A percentile compares a stretch with the other conserved stretches of the same genome.
phyloP scores from a whole-genome alignment of 2,329 filamentous ascomycete species.

The Colletotrichum sp. region DNA sequence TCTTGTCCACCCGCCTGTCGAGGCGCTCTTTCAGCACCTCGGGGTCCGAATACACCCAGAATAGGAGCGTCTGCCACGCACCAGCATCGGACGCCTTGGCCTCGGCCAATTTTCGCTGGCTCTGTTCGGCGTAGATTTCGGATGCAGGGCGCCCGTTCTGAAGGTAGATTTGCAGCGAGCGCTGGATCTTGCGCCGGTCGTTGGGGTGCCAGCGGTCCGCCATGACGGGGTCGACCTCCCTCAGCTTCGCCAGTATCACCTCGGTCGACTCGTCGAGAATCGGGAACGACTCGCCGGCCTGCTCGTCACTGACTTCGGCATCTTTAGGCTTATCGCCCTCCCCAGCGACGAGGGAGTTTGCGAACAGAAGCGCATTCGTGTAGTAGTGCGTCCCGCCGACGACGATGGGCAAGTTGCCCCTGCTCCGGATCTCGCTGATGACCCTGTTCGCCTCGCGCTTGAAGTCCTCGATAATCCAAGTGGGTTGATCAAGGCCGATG shows the following conservation, averaged over 20 bases:
- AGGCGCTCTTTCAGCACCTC: constrained; percentile 73
- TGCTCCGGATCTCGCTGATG: constrained; percentile 77
- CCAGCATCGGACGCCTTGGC: constrained; percentile 15
- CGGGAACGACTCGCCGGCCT: constrained; percentile 56
- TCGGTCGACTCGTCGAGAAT: constrained; percentile 77
- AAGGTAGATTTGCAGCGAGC: constrained; percentile 89
- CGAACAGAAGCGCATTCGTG: constrained; percentile 85
- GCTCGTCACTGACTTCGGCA: neutral
- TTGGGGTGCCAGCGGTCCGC: constrained; percentile 93
- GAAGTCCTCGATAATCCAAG: constrained; percentile 85
- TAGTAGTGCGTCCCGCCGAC: constrained; percentile 98
- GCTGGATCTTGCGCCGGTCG: constrained; percentile 85
- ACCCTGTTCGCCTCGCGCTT: constrained; percentile 69
- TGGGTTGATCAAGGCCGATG: constrained; percentile 75
- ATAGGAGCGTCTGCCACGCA: constrained; percentile 68
- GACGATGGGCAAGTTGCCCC: constrained; percentile 85
- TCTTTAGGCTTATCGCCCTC: constrained; percentile 34
- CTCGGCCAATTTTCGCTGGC: constrained; percentile 40
- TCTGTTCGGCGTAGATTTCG: constrained; percentile 85
- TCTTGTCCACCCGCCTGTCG: constrained; percentile 80
- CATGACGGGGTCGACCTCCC: constrained; percentile 86
- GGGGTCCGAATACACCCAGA: constrained; percentile 85
- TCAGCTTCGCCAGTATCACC: constrained; percentile 73
- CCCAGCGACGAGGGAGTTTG: constrained; percentile 66
- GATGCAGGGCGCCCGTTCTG: constrained; percentile 83